A percentile compares a stretch with the other conserved stretches of the same genome.
phyloP scores from a whole-genome alignment of 192 early-diverging fungal genomes.

The Linnemannia exigua region DNA sequence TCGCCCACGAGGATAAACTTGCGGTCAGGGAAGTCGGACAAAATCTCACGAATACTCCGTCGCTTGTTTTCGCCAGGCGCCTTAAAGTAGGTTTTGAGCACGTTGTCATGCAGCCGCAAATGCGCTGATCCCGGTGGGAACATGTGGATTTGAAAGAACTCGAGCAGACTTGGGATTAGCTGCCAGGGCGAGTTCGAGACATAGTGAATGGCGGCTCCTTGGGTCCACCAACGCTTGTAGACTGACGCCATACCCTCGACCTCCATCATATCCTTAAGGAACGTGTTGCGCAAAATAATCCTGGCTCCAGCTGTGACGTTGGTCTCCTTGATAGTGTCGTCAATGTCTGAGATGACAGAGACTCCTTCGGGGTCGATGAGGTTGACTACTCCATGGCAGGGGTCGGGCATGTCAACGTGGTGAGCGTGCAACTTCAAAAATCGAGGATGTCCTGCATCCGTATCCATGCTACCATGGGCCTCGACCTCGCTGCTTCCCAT shows the following conservation, averaged over 20 bases:
- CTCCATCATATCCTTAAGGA: conserved; percentile 75
- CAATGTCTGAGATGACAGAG: conserved; percentile 91
- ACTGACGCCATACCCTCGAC: conserved; percentile 87
- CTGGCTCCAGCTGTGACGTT: conserved; percentile 81
- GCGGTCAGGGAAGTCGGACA: conserved; percentile 81
- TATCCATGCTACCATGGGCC: conserved; percentile 1
- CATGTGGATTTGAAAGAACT: conserved; percentile 76
- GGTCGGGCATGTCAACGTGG: conserved; percentile 34
- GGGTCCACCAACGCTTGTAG: conserved; percentile 72
- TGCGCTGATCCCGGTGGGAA: conserved; percentile 90
- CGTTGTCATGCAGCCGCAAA: conserved; percentile 63
- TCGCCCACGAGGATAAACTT: conserved; percentile 94
- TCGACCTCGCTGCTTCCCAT: conserved; percentile 28
- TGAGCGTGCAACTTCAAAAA: conserved; percentile 42
- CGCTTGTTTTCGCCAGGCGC: conserved; percentile 29
- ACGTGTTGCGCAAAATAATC: conserved; percentile 76
- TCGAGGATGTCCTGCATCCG: conserved; percentile 14
- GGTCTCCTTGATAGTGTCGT: conserved; percentile 96
- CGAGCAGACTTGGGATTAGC: conserved; percentile 80
- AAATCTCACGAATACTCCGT: conserved; percentile 32
- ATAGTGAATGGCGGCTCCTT: conserved; percentile 83
- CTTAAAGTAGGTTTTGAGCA: conserved; percentile 58
- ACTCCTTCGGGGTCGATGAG: conserved; percentile 79
- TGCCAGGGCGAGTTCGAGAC: conserved; percentile 94
- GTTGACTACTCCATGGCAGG: conserved; percentile 65